phyloP scores from a whole-genome alignment of 495 filamentous ascomycete genomes.

The Podospora bellae-mahoneyi region DNA sequence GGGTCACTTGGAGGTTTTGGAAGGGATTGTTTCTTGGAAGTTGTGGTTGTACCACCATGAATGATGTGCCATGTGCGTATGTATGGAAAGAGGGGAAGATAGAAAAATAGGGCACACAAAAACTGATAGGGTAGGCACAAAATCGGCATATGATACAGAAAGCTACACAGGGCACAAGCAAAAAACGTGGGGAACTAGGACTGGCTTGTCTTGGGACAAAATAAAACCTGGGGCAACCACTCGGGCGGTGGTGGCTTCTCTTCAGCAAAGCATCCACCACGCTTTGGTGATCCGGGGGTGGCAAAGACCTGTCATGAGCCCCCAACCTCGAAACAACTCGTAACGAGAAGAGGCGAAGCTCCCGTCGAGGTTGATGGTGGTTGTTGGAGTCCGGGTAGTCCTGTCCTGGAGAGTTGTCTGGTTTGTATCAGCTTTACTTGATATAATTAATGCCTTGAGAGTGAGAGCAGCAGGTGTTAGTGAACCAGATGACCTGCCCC shows the following conservation, averaged over 20 bases:
- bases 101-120: neutral
- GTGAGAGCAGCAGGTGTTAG: neutral
- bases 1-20: neutral
- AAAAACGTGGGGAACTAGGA: neutral
- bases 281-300: conserved; percentile 7
- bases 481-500: neutral
- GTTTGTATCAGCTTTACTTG: neutral
- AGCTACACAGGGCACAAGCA: neutral
- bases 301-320: neutral
- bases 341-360: neutral
- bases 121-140: neutral
- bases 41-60: neutral
- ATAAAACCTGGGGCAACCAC: neutral
- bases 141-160: neutral
- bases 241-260: neutral
- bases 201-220: neutral
- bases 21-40: neutral
- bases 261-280: neutral
- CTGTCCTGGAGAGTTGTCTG: neutral
- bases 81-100: neutral
- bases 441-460: neutral
- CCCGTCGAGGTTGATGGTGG: neutral
- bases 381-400: neutral
- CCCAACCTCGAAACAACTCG: neutral
- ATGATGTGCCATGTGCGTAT: neutral